Evolutionary conservation across 306 rosid genomes (phyloP).

Genomic region (Prunus campanulata): DNA sequence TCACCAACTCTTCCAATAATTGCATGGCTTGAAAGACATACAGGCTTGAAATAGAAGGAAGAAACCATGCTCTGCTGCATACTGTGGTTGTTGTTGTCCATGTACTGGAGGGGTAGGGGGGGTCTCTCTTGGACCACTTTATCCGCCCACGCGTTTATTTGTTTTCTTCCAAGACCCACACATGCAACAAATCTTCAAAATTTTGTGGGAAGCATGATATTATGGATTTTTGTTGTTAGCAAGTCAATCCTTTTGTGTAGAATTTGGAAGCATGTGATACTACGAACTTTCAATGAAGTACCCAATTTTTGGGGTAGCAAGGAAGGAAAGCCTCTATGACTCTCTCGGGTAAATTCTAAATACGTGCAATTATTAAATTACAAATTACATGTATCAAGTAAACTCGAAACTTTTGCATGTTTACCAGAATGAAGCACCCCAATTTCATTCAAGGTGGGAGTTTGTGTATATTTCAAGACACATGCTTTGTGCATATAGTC

Average conservation of each 20-base stretch:
- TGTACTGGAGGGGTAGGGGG: conserved; percentile 7
- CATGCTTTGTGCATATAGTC: background rate
- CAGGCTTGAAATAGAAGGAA: conserved; percentile 10
- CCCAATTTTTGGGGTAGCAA: background rate
- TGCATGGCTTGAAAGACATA: background rate
- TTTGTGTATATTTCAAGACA: background rate
- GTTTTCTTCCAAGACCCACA: conserved; percentile 16
- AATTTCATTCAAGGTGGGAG: background rate
- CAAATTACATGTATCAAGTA: background rate
- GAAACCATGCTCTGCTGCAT: conserved; percentile 8
- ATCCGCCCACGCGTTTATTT: conserved; percentile 5
- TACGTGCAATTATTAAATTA: background rate
- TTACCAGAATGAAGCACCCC: background rate
- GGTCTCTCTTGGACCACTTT: conserved; percentile 26
- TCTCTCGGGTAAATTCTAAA: background rate
- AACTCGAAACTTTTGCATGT: background rate
- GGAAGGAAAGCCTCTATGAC: background rate
- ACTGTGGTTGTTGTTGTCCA: conserved; percentile 18
- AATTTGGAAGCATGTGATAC: conserved; percentile 5
- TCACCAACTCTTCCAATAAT: conserved; percentile 16
- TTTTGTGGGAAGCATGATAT: conserved; percentile 2
- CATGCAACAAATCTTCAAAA: conserved; percentile 7
- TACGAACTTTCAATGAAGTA: background rate
- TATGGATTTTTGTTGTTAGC: conserved; percentile 7
- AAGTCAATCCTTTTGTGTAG: background rate